Evolutionary conservation across 768 basidiomycete species (phyloP), one percentile per base, ranked within the genome.

Genomic region (Phylloporus sp.): DNA sequence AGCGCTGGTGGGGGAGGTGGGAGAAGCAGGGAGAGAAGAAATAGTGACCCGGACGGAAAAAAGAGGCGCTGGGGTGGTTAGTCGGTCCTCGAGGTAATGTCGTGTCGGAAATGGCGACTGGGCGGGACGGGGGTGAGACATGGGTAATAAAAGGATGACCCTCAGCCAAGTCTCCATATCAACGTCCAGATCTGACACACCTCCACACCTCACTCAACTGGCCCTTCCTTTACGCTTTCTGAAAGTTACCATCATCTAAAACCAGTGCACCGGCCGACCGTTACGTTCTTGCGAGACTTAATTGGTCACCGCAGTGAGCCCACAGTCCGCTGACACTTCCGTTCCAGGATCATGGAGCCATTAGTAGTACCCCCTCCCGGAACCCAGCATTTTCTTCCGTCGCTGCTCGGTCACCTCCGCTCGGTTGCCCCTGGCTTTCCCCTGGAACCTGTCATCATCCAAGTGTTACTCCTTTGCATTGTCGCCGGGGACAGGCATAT

Each of bases 401-500:
- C 74, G 2, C 61, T 85, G 26, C 57, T 86, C 11, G 63, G 70
- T 4, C 70, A 77, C 51, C 64, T 85, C 47, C 77, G 73, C 34
- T 58, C 71, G n/a, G 64, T 68, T 7, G 66, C 70, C 24, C 71
- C 78, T n/a, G 71, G 67, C 9, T 63, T 84, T 15, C 83, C 84
- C 8, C 50, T 87, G 3, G 85, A 89, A 47, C 73, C 79, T 10
- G 76, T 80, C 46, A 76, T 88, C 36, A 67, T 88, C 20, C 85
- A 84, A 62, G 80, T 84, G 20, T 69, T 88, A 15, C 76, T 89
- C 27, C 76, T 85, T 4, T 86, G 79, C 62, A 72, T 89, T 42
- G 70, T 86, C 31, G 75, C 85, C 4, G 80, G 80, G 1, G 72
- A 83, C 58, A 82, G 77, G 55, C 75, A 88, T 63, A 69, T 90